Evolutionary conservation across 2,329 filamentous ascomycete genomes (phyloP), one percentile per base, ranked within the genome.

Genomic region (Calonectria hongkongensis): DNA sequence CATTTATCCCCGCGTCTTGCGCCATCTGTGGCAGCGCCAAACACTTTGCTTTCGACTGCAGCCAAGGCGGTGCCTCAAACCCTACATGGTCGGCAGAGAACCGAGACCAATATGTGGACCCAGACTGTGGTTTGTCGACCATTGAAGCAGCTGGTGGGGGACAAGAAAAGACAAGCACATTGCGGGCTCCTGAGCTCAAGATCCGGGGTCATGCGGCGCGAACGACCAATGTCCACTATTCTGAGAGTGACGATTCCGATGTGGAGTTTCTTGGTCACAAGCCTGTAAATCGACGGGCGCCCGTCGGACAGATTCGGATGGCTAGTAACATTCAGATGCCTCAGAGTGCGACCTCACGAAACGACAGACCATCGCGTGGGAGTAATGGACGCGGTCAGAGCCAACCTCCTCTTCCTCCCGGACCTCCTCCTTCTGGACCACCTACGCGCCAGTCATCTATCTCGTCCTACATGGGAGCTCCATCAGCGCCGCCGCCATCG

Each of bases 31-130:
- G 90, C 30, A 81, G 80, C 16, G 78, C 83, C 33, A 86, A 86
- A 8, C 92, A 93, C 80, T 92, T 88, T 78, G 88, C 89, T 1
- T 85, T 87, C 15, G 90, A 92, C 68, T 93, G 92, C 79, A 81
- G 76, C 36, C 74, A 75, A 39, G 71, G 73, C 36, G 58, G 69
- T 30, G 66, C 77, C 6, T 63, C 73, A 13, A 86, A 84, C 72
- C 84, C 86, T 60, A 90, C 88, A 0, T 92, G 90, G 90, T 88
- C 88, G 36, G 78, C 85, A 67, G 80, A 82, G 54, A 91, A 89
- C 75, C 83, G 85, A 18, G 81, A 86, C 66, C 83, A 83, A 43
- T 92, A 90, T 76, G 63, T 90, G 30, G 88, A 92, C 77, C 79
- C 84, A 6, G 76, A 83, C 10, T 88, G 86, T 68, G 77, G 81